Percentiles rank a stretch among this genome's conserved stretches.
These are phyloP conservation scores for Cerrena zonata DNA, from an alignment of 1,284 basidiomycete species.

Conservation along the genomic window DNA sequence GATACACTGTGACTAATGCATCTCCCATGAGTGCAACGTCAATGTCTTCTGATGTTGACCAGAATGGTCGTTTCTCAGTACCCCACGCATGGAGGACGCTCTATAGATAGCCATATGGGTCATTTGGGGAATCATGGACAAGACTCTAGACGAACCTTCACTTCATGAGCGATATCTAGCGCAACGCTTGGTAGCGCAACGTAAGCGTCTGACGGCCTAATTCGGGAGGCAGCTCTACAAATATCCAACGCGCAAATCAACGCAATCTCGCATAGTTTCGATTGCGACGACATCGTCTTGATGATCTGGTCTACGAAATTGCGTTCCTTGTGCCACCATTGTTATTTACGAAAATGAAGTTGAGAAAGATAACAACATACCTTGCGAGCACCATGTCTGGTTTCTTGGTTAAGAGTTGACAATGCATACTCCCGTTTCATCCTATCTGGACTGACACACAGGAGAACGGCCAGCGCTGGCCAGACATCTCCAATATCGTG, in stretches of 20 bases:
- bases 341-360: too few relatives aligned
- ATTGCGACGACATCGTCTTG: conserved; percentile 43
- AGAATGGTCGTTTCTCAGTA: conserved; percentile 36
- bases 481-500: conserved; percentile 59
- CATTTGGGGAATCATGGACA: conserved; percentile 3
- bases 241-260: conserved; percentile 78
- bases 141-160: conserved; percentile 67
- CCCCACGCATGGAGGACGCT: not conserved
- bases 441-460: conserved; percentile 75
- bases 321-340: conserved; percentile 23
- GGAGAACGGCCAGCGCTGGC: conserved; percentile 76
- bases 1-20: conserved; percentile 65
- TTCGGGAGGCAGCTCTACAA: conserved; percentile 71
- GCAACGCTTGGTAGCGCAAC: conserved; percentile 67
- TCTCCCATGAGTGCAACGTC: conserved; percentile 79
- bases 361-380: conserved; percentile 15
- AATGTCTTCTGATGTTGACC: conserved; percentile 64
- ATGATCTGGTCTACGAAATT: conserved; percentile 54
- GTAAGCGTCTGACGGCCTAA: conserved; percentile 57
- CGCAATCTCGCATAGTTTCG: conserved; percentile 58
- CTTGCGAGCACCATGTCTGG: conserved; percentile 18
- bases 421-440: conserved; percentile 51
- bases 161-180: conserved; percentile 69
- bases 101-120: conserved; percentile 5
- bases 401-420: conserved; percentile 23